phyloP scores from a whole-genome alignment of 2,329 filamentous ascomycete genomes.

The Fusarium irregulare region DNA sequence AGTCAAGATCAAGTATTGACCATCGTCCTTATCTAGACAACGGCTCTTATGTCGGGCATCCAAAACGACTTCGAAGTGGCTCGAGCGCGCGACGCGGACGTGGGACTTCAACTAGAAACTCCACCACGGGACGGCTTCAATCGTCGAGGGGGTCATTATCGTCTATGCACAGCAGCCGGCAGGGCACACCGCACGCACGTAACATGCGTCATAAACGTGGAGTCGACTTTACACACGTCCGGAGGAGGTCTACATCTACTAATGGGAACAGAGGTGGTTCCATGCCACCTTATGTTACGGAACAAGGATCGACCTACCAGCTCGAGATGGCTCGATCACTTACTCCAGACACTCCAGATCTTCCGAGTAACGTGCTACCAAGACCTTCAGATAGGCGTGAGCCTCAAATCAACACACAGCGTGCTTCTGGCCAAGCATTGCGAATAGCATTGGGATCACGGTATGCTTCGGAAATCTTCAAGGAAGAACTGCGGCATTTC shows the following conservation, averaged over 20 bases:
- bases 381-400: conserved; percentile 37
- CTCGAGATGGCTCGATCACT: conserved; percentile 41
- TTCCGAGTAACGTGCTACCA: conserved; percentile 42
- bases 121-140: conserved; percentile 47
- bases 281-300: conserved; percentile 33
- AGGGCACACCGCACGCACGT: conserved; percentile 56
- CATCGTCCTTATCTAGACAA: conserved; percentile 56
- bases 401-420: conserved; percentile 12
- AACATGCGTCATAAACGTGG: conserved; percentile 62
- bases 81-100: conserved; percentile 50
- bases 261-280: conserved; percentile 37
- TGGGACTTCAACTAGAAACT: conserved; percentile 46
- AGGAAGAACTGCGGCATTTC: conserved; percentile 84
- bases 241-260: conserved; percentile 53
- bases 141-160: conserved; percentile 58
- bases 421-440: conserved; percentile 14
- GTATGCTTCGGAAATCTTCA: conserved; percentile 56
- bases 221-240: conserved; percentile 65
- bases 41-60: conserved; percentile 42
- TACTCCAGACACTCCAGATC: conserved; percentile 48
- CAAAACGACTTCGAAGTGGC: conserved; percentile 51
- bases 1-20: conserved; percentile 76
- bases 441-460: conserved; percentile 28
- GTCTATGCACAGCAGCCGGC: conserved; percentile 62
- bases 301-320: conserved; percentile 36